Conservation (phyloP, 139 green algal species). For the Ulvella scutata region DNA sequence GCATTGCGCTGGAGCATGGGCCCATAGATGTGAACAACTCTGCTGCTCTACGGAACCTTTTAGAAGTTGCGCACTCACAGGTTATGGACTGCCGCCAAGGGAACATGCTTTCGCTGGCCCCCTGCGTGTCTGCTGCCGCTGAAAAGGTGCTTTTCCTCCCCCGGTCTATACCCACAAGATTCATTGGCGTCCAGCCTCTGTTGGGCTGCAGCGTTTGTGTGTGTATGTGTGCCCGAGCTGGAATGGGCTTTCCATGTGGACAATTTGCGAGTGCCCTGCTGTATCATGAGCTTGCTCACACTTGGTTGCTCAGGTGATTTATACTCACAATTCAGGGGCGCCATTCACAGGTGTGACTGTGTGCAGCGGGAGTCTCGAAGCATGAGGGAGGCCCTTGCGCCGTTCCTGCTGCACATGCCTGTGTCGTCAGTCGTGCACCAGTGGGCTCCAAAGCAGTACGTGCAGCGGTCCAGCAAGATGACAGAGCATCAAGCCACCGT, state of each 20-base stretch:
- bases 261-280: no score
- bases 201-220: no score
- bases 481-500: neutral
- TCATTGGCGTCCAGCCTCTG: no score
- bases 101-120: neutral
- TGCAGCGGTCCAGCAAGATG: neutral
- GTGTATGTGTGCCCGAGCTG: no score
- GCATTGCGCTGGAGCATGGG: neutral
- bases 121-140: neutral
- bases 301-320: no score
- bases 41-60: neutral
- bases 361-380: neutral
- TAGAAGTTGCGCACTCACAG: neutral
- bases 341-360: neutral
- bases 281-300: no score
- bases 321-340: no score
- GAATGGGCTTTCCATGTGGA: no score
- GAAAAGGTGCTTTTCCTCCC: neutral
- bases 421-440: neutral
- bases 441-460: neutral
- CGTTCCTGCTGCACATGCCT: neutral
- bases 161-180: no score
- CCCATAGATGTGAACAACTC: neutral
- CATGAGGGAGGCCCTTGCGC: neutral
- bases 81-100: neutral